Evolutionary conservation across 208 protist genomes (phyloP), one percentile per base, ranked within the genome.

Genomic region (Acanthamoeba royreba): DNA sequence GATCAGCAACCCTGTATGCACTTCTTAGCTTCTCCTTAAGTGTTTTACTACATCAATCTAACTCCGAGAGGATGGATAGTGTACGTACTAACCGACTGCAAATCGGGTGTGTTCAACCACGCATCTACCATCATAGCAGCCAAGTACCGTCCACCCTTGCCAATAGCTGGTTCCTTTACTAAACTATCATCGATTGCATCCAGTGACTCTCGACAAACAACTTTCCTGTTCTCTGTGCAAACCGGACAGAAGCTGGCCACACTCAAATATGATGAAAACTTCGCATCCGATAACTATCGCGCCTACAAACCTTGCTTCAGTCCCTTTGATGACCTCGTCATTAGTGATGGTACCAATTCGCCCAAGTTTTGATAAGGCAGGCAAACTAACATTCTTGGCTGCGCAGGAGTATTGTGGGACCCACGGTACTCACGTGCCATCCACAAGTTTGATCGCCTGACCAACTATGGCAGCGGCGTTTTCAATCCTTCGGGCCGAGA

Each of bases 401-500:
- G n/a, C n/a, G 22, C 40, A 90, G 83, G 52, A 15, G 53, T 69
- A 25, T 31, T 94, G 47, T 94, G 92, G 92, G 92, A 94, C 38
- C 74, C 61, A 22, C 92, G 92, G 86, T 86, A 93, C 49, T 79
- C 69, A 40, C 28, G 90, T 0, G 85, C 46, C 46, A 79, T 94
- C 22, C 92, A 94, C 74, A 88, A 79, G 47, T 94, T 94, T 25
- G 92, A 94, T 35, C 49, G 86, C n/a, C 42, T 94, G 33, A 94
- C 92, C 55, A 93, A 69, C 53, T 93, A 92, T 28, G 92, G 92
- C 35, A 93, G 74, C 55, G 85, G 92, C 35, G 81, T 93, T 4
- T 94, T 94, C 92, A 87, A 79, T 28, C 92, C 81, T 19, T 94
- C 92, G n/a, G 92, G 92, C 35, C 45, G 66, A 9, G 92, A 94